Evolutionary conservation across 108 stramenopile genomes (phyloP), one percentile per base, ranked within the genome.

Genomic region (Fistulifera solaris): DNA sequence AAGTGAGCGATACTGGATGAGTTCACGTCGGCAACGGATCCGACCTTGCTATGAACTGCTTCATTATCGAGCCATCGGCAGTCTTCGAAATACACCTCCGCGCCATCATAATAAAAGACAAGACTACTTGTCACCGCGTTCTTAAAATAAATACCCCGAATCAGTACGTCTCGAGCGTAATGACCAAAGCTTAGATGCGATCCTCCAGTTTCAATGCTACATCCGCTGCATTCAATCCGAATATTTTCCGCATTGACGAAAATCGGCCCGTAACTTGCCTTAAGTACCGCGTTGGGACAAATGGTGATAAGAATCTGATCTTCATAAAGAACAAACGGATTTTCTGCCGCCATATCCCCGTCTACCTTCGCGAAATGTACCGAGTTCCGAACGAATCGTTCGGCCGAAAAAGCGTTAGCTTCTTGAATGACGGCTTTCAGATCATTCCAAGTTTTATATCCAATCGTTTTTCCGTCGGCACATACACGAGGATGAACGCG

Each of bases 161-260:
- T 61, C 31, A 70, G 41, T 1, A 85, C 68, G 44, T 87, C 80
- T 38, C 60, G 70, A 17, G 89, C 85, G 48, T 85, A 73, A 10
- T 83, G 85, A 11, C 89, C 89, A 68, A 91, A 91, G 44, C 70
- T 66, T 16, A 91, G 64, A 47, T 91, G 89, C 0, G 84, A 83
- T 1, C 80, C 82, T 11, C 54, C 54, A 22, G 21, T 4, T 2
- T 57, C 19, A 10, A 57, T 44, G 41, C 57, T 58, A 52, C 85
- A 91, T 22, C 41, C 59, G 6, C 69, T 54, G 47, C 89, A 91
- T 66, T 85, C 70, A 38, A 91, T 71, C 21, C 70, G 65, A 23
- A 87, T 59, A 45, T 91, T 85, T 53, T 85, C 83, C 11, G 89
- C 81, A 69, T 91, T 85, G 48, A 91, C 71, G 65, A 73, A 85